Conservation (phyloP, 805 yeast species). For the Ogataea ganodermae region DNA sequence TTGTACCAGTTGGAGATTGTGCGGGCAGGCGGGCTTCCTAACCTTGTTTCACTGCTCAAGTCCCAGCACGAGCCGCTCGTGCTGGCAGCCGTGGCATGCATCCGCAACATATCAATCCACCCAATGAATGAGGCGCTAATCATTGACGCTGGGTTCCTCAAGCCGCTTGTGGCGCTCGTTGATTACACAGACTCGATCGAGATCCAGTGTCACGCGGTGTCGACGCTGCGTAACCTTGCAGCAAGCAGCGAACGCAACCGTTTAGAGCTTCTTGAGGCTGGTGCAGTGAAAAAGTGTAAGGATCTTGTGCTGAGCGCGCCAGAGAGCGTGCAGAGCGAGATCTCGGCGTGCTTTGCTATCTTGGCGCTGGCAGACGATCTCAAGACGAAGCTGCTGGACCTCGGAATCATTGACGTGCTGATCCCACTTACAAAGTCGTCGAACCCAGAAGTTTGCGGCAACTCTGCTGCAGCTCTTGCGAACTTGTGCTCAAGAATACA, state of each 20-base stretch:
- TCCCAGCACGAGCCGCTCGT: constrained; percentile 90
- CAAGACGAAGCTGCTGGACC: constrained; percentile 77
- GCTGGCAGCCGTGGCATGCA: constrained; percentile 97
- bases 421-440: constrained; percentile 87
- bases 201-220: constrained; percentile 97
- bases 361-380: constrained; percentile 95
- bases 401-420: constrained; percentile 83
- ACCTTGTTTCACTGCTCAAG: constrained; percentile 84
- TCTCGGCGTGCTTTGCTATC: constrained; percentile 95
- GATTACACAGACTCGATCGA: constrained; percentile 89
- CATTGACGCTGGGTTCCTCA: constrained; percentile 94
- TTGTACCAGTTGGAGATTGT: constrained; percentile 95
- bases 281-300: constrained; percentile 92
- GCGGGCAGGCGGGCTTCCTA: constrained; percentile 92
- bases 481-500: constrained; percentile 88
- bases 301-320: constrained; percentile 83
- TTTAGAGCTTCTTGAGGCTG: constrained; percentile 88
- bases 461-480: constrained; percentile 97
- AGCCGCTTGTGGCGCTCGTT: constrained; percentile 83
- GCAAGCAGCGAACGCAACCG: constrained; percentile 94
- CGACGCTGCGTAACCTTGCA: constrained; percentile 92
- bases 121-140: constrained; percentile 94
- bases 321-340: constrained; percentile 92
- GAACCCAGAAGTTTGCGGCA: constrained; percentile 95
- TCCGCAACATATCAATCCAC: constrained; percentile 94